Base-by-base conservation (phyloP, 1,284 basidiomycete genomes). In the Cryptococcus floricola region DNA sequence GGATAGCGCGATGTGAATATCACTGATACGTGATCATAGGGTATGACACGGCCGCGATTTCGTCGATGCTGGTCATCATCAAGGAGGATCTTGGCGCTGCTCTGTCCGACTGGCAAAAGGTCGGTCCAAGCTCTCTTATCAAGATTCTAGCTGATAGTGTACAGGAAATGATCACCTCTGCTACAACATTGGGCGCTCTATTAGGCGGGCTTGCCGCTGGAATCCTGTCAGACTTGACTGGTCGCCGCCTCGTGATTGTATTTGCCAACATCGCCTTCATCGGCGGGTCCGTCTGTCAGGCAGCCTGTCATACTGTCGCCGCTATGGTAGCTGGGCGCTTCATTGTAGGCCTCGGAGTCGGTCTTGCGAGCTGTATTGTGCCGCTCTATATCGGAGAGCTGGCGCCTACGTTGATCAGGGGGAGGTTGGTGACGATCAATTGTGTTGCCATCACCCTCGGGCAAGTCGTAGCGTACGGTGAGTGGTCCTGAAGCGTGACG, bases 361-460 rank as follows among this genome's bases (percentile, higher is more conserved):
- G 78, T 0, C 76, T 88, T 1, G 87, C 88, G n/a, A 83, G 86
- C 6, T 89, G 88, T 65, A 83, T 89, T 50, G 86, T 87, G 0
- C 88, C 88, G 3, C 79, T 91, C 5, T 91, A 91, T 70, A 89
- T 92, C 53, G 87, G 89, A 66, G 89, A 91, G 71, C 81, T 91
- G 25, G 85, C 87, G 0, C 89, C 89, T 0, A 88, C 87, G 4
- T 79, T 82, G 34, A 80, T 88, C 43, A 81, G 89, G 14, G 89
- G 89, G 0, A 79, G 87, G 31, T 84, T 91, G 82, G 88, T 91
- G 9, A 78, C 77, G 1, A 69, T 79, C 57, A 78, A 80, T 55
- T 75, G 73, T 9, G 76, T 79, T 23, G 69, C 70, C 39, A 68
- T 77, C 57, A 79, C 79, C 4, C 62, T 77, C 4, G 88, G 88